phyloP scores from a whole-genome alignment of 148 eudicot species.

The Rhododendron vialii region DNA sequence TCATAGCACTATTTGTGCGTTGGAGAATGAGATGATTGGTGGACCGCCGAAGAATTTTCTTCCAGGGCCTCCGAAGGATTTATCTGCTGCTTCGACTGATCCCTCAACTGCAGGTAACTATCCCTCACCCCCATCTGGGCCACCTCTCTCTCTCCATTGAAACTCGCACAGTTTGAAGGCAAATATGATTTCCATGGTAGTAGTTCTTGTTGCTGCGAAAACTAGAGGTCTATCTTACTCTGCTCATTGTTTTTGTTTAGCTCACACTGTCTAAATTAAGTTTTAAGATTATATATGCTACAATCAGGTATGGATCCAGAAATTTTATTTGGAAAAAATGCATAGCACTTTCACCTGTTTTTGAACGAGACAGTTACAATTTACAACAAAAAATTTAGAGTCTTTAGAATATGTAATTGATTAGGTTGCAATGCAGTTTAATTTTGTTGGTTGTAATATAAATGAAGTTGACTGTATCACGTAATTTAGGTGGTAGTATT shows the following conservation, averaged over 20 bases:
- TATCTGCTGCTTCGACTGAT: slow-evolving; percentile 45
- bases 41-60: slow-evolving; percentile 49
- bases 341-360: neutral
- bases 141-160: neutral
- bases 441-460: neutral
- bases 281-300: neutral
- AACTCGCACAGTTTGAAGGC: neutral
- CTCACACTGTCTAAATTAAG: neutral
- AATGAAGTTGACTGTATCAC: neutral
- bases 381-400: neutral
- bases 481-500: neutral
- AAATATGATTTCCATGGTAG: neutral
- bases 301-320: neutral
- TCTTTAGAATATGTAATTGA: neutral
- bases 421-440: neutral
- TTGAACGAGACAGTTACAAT: neutral
- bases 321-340: neutral
- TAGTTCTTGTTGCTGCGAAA: neutral
- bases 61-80: slow-evolving; percentile 47
- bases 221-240: neutral
- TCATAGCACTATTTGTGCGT: slow-evolving; percentile 62
- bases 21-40: slow-evolving; percentile 87
- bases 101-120: slow-evolving; percentile 36
- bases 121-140: neutral
- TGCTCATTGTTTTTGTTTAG: neutral